These are phyloP conservation scores for Metarhizium album DNA, from an alignment of 2,329 filamentous ascomycete genomes.

Conservation along the genomic window DNA sequence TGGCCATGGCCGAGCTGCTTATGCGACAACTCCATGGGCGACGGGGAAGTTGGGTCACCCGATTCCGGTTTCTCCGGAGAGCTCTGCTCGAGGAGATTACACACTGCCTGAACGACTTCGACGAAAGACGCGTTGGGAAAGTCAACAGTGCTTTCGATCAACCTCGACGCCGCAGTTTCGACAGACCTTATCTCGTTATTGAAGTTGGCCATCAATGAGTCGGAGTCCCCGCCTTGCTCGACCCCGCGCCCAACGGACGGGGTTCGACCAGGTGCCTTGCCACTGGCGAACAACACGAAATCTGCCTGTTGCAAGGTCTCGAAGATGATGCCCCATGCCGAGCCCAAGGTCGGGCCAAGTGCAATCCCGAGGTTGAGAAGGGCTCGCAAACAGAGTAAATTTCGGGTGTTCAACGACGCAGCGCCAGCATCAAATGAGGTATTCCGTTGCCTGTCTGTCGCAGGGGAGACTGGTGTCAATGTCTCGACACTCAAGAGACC, in stretches of 20 bases:
- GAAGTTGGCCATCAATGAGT: conserved; percentile 52
- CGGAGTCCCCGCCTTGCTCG: conserved; percentile 38
- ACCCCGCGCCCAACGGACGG: conserved; percentile 34
- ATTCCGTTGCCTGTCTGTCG: conserved; percentile 48
- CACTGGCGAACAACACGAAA: conserved; percentile 62
- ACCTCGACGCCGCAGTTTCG: conserved; percentile 71
- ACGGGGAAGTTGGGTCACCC: conserved; percentile 8
- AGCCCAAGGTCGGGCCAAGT: conserved; percentile 73
- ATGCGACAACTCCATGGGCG: conserved; percentile 20
- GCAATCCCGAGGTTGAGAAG: conserved; percentile 94
- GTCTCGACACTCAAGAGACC: conserved; percentile 65
- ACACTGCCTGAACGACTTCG: conserved; percentile 65
- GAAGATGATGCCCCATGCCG: conserved; percentile 82
- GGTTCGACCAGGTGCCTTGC: conserved; percentile 42
- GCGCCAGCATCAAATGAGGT: conserved; percentile 42
- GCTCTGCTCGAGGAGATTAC: conserved; percentile 50
- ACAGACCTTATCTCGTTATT: conserved; percentile 76
- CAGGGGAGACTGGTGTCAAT: conserved; percentile 45
- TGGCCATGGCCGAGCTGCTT: conserved; percentile 27
- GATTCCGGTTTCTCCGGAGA: conserved; percentile 13
- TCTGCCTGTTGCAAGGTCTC: conserved; percentile 91
- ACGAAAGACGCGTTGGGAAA: conserved; percentile 78
- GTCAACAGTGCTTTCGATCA: conserved; percentile 86
- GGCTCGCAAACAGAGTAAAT: conserved; percentile 80
- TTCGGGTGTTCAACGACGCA: conserved; percentile 68